Conservation (phyloP, 2,329 filamentous ascomycete species). For the Zarea fungicola region DNA sequence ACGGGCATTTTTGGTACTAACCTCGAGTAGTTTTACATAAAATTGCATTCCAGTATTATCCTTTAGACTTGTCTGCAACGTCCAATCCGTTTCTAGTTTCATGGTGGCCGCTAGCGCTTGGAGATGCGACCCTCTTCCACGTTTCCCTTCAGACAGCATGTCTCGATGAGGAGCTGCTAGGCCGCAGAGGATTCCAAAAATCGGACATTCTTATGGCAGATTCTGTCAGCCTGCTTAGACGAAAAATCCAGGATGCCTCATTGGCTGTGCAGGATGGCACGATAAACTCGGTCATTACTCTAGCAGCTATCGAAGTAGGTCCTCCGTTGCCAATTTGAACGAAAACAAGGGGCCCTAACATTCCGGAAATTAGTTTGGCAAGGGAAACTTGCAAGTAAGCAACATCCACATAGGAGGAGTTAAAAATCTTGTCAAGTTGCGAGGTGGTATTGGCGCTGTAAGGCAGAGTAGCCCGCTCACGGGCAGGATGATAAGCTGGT, state of each 20-base stretch:
- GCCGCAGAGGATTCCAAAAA: constrained; percentile 45
- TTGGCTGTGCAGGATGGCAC: constrained; percentile 50
- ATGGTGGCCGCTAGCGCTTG: constrained; percentile 55
- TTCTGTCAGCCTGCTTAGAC: constrained; percentile 47
- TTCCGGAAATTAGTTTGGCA: constrained; percentile 40
- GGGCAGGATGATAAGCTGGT: constrained; percentile 52
- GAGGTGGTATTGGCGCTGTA: constrained; percentile 46
- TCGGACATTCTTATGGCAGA: constrained; percentile 54
- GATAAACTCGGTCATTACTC: constrained; percentile 51
- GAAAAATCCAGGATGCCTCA: constrained; percentile 40
- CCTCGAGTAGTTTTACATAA: constrained; percentile 44
- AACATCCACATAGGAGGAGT: constrained; percentile 46
- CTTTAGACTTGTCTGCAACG: constrained; percentile 44
- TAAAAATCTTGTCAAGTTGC: constrained; percentile 41
- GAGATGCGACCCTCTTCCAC: constrained; percentile 52
- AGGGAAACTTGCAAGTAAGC: constrained; percentile 41
- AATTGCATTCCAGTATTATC: constrained; percentile 57
- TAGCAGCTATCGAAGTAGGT: constrained; percentile 52
- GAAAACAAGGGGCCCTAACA: not conserved
- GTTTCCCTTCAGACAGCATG: constrained; percentile 55
- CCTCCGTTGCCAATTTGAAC: not conserved
- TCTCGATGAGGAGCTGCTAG: constrained; percentile 47
- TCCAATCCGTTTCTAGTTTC: constrained; percentile 55
- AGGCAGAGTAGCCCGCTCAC: constrained; percentile 46
- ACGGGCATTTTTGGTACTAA: not conserved